Evolutionary conservation across 495 filamentous ascomycete species (phyloP).

Genomic region (Terfezia boudieri): DNA sequence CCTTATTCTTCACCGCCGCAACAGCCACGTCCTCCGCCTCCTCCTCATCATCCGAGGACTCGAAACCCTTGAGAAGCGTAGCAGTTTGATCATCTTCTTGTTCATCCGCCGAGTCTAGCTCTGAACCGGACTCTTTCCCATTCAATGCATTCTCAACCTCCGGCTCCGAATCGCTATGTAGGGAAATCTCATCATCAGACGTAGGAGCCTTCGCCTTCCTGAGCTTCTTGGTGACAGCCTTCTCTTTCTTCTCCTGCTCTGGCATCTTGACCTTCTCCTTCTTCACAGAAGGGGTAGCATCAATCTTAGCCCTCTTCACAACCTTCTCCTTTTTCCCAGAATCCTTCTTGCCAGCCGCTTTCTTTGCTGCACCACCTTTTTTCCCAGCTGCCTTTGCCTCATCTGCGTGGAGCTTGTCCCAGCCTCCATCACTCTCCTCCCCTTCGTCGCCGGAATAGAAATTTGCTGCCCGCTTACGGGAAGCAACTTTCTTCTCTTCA

Average conservation of each 20-base stretch:
- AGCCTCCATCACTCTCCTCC: constrained; percentile 12
- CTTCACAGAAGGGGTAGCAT: constrained; percentile 3
- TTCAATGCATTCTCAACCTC: constrained; percentile 16
- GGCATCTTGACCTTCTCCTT: constrained; percentile 1
- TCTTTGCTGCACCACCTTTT: not conserved
- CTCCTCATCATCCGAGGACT: constrained; percentile 45
- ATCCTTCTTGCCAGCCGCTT: constrained; percentile 1
- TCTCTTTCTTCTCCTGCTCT: constrained; percentile 1
- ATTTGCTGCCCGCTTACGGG: constrained; percentile 14
- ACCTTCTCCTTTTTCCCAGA: not conserved
- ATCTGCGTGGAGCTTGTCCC: constrained; percentile 7
- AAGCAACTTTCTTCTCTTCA: not conserved
- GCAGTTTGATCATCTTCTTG: constrained; percentile 44
- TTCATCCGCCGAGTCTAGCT: constrained; percentile 17
- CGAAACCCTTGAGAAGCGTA: constrained; percentile 53
- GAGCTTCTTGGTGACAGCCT: constrained; percentile 1
- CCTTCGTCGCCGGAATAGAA: constrained; percentile 12
- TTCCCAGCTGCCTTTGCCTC: constrained; percentile 5
- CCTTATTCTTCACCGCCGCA: constrained; percentile 32
- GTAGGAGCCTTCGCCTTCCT: not conserved
- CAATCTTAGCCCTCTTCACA: constrained; percentile 3
- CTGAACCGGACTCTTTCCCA: constrained; percentile 12
- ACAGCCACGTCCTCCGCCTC: constrained; percentile 31
- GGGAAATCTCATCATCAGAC: constrained; percentile 2
- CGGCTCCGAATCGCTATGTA: constrained; percentile 18